phyloP scores from a whole-genome alignment of 352 stramenopile species.

The Globisporangium mamillatum region DNA sequence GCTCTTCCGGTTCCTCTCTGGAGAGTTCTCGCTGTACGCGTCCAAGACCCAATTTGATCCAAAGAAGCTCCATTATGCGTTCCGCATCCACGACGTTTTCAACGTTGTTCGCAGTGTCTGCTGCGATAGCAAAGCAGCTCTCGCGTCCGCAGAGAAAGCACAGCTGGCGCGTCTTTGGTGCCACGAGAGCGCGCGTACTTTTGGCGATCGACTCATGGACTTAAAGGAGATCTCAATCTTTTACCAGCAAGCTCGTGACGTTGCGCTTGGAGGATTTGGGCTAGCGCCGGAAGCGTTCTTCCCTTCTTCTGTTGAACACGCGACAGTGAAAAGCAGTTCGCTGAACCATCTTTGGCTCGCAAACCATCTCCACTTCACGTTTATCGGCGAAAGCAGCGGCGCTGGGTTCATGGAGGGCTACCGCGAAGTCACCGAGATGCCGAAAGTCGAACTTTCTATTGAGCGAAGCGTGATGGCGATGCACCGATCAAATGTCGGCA shows the following conservation, averaged over 20 bases:
- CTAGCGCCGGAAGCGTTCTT: conserved; percentile 43
- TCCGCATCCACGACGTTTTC: conserved; percentile 38
- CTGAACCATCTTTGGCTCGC: conserved; percentile 36
- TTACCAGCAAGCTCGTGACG: conserved; percentile 43
- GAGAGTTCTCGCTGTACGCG: conserved; percentile 12
- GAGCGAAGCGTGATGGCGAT: conserved; percentile 62
- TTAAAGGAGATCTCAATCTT: conserved; percentile 31
- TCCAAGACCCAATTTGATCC: conserved; percentile 23
- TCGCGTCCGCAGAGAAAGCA: conserved; percentile 44
- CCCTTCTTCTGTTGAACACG: conserved; percentile 14
- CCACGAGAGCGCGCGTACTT: conserved; percentile 56
- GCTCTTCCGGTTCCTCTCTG: conserved; percentile 40
- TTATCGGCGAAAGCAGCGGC: conserved; percentile 45
- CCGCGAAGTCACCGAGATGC: conserved; percentile 50
- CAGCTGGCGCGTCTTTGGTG: conserved; percentile 63
- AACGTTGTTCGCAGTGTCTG: conserved; percentile 44
- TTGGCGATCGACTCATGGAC: conserved; percentile 51
- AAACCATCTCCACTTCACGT: conserved; percentile 52
- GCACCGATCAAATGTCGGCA: conserved; percentile 25
- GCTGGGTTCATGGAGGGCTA: conserved; percentile 44
- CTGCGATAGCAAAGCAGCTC: conserved; percentile 28
- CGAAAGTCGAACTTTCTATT: conserved; percentile 48
- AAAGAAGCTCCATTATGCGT: conserved; percentile 55
- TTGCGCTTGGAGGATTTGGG: conserved; percentile 41
- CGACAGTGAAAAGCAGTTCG: conserved; percentile 18